Conservation (phyloP, 192 early-diverging fungal species). For the Backusella circina region DNA sequence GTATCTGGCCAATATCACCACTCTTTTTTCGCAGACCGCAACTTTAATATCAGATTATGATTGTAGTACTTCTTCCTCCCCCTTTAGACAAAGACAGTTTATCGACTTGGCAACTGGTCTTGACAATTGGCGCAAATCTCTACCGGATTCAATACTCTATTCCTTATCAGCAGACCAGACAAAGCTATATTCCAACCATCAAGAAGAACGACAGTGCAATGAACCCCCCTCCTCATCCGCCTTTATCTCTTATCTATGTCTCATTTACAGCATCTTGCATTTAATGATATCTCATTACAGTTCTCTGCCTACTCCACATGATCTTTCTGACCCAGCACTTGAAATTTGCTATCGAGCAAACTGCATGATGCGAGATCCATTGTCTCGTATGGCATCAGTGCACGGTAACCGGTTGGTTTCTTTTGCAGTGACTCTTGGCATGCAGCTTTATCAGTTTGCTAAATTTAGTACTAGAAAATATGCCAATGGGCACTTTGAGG, state of each 20-base stretch:
- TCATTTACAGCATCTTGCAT: neutral
- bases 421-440: neutral
- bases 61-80: neutral
- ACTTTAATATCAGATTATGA: neutral
- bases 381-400: neutral
- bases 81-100: neutral
- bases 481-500: neutral
- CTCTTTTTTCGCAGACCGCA: neutral
- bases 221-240: neutral
- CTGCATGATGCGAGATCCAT: neutral
- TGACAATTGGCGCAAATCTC: neutral
- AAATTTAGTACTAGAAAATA: neutral
- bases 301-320: neutral
- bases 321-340: neutral
- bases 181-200: neutral
- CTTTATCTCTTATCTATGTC: neutral
- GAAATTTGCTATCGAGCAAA: neutral
- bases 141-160: neutral
- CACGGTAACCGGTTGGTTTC: slow-evolving; percentile 1
- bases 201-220: neutral
- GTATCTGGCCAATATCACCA: neutral
- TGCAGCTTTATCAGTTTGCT: neutral
- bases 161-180: neutral
- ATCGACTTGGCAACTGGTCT: neutral
- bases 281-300: neutral